phyloP scores from a whole-genome alignment of 805 yeast species.

The Kluyveromyces aestuarii region DNA sequence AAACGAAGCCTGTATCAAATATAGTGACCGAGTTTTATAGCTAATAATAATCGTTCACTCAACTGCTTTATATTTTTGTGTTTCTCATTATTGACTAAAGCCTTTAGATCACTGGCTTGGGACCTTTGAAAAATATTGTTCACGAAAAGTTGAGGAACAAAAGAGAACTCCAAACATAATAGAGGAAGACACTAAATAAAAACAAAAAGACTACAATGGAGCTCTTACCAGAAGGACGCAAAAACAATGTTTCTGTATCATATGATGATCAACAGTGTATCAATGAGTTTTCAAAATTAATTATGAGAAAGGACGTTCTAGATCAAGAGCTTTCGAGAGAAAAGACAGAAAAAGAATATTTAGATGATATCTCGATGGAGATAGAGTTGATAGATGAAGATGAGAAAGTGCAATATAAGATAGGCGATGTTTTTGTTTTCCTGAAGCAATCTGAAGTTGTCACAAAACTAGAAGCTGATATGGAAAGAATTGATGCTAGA shows the following conservation, averaged over 20 bases:
- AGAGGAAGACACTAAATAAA: not conserved
- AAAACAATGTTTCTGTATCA: slow-evolving; percentile 32
- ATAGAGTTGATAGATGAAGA: slow-evolving; percentile 78
- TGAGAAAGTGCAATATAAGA: slow-evolving; percentile 60
- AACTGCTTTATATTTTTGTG: not conserved
- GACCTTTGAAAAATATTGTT: not conserved
- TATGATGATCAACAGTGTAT: slow-evolving; percentile 78
- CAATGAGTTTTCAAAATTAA: slow-evolving; percentile 79
- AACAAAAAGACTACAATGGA: slow-evolving; percentile 11
- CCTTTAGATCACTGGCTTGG: not conserved
- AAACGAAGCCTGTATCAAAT: too few relatives aligned
- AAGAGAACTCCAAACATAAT: not conserved
- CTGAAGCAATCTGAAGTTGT: slow-evolving; percentile 59
- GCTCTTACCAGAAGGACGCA: slow-evolving; percentile 34
- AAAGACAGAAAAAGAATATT: slow-evolving; percentile 69
- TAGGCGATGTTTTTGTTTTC: slow-evolving; percentile 73
- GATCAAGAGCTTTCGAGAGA: slow-evolving; percentile 39
- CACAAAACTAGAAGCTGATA: slow-evolving; percentile 56
- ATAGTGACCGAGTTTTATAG: too few relatives aligned
- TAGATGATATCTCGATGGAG: slow-evolving; percentile 80
- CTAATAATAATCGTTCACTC: not conserved
- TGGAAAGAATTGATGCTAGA: slow-evolving; percentile 40
- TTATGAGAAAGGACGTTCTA: slow-evolving; percentile 56
- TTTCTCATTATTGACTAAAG: not conserved
- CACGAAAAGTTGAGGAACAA: too few relatives aligned